These are phyloP conservation scores for Aspergillus alliaceus DNA, from an alignment of 2,329 filamentous ascomycete genomes.

Conservation along the genomic window DNA sequence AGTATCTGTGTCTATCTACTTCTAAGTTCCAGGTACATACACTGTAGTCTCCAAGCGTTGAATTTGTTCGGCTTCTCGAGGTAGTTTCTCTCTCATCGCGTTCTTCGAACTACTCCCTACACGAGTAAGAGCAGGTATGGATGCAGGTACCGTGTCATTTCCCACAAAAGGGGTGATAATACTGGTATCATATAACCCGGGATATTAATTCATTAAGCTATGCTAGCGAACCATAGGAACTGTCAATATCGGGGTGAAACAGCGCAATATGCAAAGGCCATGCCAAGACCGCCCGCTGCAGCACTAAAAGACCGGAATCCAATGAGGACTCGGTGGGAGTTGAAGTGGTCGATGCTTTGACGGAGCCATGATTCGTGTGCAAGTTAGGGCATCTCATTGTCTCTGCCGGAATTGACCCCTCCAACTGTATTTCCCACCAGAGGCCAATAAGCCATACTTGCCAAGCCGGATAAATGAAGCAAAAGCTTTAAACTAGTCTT, in stretches of 20 bases:
- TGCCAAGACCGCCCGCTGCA: background rate
- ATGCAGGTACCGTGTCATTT: too few species aligned
- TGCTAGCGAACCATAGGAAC: background rate
- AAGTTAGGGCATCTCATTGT: background rate
- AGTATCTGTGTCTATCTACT: background rate
- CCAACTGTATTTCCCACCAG: background rate
- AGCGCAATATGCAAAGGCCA: background rate
- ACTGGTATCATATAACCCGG: background rate
- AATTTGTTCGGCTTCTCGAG: too few species aligned
- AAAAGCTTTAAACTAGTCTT: background rate
- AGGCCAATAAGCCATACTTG: background rate
- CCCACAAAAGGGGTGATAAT: background rate
- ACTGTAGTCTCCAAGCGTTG: too few species aligned
- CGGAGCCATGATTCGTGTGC: background rate
- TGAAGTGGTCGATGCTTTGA: background rate
- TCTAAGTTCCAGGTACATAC: background rate
- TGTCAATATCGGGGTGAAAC: background rate
- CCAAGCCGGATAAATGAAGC: constrained; percentile 6
- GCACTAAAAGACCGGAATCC: background rate
- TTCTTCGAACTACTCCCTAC: background rate
- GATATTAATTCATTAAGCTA: background rate
- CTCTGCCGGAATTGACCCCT: background rate
- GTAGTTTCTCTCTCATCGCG: background rate
- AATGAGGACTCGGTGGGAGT: background rate
- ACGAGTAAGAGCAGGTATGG: too few species aligned